Evolutionary conservation across 2,329 filamentous ascomycete species (phyloP).

Genomic region (Cryphonectria japonica): DNA sequence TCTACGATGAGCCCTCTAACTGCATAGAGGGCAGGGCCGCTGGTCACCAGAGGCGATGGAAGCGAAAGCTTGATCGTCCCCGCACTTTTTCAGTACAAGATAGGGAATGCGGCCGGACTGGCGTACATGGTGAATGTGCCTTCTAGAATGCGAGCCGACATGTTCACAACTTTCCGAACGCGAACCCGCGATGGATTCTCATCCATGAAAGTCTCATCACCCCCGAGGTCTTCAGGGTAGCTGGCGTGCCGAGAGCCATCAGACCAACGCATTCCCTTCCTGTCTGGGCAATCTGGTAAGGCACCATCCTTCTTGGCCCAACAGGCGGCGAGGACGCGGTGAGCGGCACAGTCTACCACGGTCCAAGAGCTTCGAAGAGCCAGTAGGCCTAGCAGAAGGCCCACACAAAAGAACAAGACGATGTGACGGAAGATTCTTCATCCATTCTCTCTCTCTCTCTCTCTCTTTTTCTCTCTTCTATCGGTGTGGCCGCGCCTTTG

Average conservation of each 20-base stretch:
- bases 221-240: neutral
- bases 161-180: neutral
- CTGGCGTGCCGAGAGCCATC: neutral
- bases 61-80: constrained; percentile 1
- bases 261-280: constrained; percentile 6
- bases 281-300: neutral
- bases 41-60: neutral
- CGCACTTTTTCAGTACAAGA: neutral
- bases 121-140: neutral
- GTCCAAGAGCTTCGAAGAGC: neutral
- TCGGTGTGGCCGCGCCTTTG: constrained; percentile 26
- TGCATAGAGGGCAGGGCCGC: neutral
- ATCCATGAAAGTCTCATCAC: neutral
- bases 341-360: neutral
- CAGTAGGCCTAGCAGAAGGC: neutral
- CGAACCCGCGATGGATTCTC: neutral
- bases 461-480: neutral
- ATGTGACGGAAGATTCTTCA: neutral
- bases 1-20: constrained; percentile 2
- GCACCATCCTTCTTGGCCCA: constrained; percentile 1
- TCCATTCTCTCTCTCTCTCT: neutral
- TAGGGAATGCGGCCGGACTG: constrained; percentile 9
- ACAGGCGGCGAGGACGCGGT: constrained; percentile 1
- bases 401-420: neutral
- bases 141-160: neutral